These are phyloP conservation scores for Galerina marginata DNA, from an alignment of 768 basidiomycete genomes.

Conservation along the genomic window DNA sequence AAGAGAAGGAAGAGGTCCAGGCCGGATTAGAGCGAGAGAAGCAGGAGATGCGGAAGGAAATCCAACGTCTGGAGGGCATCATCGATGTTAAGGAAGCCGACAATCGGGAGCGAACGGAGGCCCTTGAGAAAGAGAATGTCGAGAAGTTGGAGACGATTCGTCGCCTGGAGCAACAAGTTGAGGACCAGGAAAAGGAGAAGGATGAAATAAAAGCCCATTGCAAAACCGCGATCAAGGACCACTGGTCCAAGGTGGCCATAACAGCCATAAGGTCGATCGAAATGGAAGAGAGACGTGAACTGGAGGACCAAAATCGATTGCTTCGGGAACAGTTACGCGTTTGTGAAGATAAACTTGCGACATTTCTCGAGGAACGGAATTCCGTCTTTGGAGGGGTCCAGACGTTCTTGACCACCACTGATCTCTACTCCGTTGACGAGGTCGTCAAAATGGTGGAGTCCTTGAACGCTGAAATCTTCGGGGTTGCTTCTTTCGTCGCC, in stretches of 20 bases:
- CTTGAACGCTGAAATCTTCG: slow-evolving; percentile 49
- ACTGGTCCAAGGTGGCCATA: background rate
- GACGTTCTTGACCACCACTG: slow-evolving; percentile 20
- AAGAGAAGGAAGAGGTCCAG: no score
- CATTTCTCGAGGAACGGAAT: slow-evolving; percentile 5
- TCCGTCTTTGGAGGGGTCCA: slow-evolving; percentile 18
- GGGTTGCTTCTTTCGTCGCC: slow-evolving; percentile 43
- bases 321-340: slow-evolving; percentile 7
- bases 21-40: no score
- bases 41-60: no score
- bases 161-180: background rate
- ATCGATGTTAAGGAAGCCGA: no score
- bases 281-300: slow-evolving; percentile 8
- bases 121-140: background rate
- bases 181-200: slow-evolving; percentile 9
- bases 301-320: background rate
- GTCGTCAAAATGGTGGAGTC: slow-evolving; percentile 31
- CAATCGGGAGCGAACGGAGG: no score
- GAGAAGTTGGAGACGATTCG: background rate
- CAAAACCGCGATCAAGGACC: background rate
- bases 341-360: slow-evolving; percentile 15
- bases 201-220: background rate
- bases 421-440: slow-evolving; percentile 24
- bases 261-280: no score
- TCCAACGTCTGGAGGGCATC: no score